phyloP scores from a whole-genome alignment of 2,329 filamentous ascomycete species.

The Apiospora kogelbergensis region DNA sequence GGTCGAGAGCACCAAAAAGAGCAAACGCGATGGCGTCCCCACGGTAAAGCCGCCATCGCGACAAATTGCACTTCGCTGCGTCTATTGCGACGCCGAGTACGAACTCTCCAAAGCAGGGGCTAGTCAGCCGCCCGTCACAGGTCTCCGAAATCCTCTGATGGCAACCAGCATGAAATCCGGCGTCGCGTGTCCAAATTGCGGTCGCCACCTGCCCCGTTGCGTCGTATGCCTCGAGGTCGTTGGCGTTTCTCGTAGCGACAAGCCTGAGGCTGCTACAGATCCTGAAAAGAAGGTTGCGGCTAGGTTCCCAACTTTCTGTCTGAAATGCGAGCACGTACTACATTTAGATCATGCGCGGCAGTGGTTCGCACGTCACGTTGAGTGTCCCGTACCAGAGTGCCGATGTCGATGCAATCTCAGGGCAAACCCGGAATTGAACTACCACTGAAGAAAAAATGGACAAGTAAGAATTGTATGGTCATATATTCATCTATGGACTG shows the following conservation, averaged over 20 bases:
- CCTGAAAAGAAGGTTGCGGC: slow-evolving; percentile 47
- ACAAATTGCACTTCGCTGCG: slow-evolving; percentile 74
- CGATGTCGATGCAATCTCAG: slow-evolving; percentile 63
- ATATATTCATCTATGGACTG: neutral
- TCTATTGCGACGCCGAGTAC: slow-evolving; percentile 69
- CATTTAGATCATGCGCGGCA: slow-evolving; percentile 66
- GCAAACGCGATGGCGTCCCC: slow-evolving; percentile 63
- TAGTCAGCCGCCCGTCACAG: slow-evolving; percentile 12
- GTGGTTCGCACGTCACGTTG: slow-evolving; percentile 65
- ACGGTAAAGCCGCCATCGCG: slow-evolving; percentile 64
- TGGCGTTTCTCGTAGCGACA: slow-evolving; percentile 61
- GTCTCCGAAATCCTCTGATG: slow-evolving; percentile 50
- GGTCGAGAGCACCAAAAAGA: slow-evolving; percentile 71
- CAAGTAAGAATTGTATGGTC: too few species aligned
- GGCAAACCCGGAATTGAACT: slow-evolving; percentile 59
- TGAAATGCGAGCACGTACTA: slow-evolving; percentile 66
- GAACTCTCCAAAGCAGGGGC: slow-evolving; percentile 41
- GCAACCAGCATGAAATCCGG: slow-evolving; percentile 58
- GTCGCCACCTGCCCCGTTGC: slow-evolving; percentile 65
- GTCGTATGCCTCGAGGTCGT: slow-evolving; percentile 68
- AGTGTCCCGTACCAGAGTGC: slow-evolving; percentile 70
- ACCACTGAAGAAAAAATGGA: slow-evolving; percentile 35
- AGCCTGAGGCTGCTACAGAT: slow-evolving; percentile 52
- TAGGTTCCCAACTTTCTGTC: slow-evolving; percentile 67
- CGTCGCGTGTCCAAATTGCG: slow-evolving; percentile 66